Evolutionary conservation across 2,329 filamentous ascomycete species (phyloP).

Genomic region (Colletotrichum musae): DNA sequence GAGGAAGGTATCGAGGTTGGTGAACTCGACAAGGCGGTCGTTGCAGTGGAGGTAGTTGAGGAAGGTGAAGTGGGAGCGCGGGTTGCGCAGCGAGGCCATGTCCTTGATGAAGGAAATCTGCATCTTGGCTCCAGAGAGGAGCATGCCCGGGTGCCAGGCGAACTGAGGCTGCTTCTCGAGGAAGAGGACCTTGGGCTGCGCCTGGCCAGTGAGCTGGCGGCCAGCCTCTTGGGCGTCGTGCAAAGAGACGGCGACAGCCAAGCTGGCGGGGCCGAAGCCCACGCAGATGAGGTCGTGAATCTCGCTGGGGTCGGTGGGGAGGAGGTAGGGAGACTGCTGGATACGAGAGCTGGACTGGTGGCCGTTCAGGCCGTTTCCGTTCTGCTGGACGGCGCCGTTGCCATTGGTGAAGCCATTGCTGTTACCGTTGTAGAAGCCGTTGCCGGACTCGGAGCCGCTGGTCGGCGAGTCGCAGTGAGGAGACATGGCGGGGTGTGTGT

Average conservation of each 20-base stretch:
- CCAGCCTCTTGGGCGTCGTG: slow-evolving; percentile 80
- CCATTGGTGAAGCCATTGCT: slow-evolving; percentile 40
- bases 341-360: slow-evolving; percentile 19
- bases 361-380: slow-evolving; percentile 37
- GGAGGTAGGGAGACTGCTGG: slow-evolving; percentile 59
- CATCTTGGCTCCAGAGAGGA: slow-evolving; percentile 94
- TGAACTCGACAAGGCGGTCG: slow-evolving; percentile 87
- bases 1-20: slow-evolving; percentile 90
- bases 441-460: slow-evolving; percentile 43
- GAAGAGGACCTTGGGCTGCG: slow-evolving; percentile 82
- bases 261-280: slow-evolving; percentile 92
- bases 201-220: slow-evolving; percentile 55
- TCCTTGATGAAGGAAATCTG: slow-evolving; percentile 99
- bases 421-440: slow-evolving; percentile 43
- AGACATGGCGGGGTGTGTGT: slow-evolving; percentile 48
- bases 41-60: slow-evolving; percentile 92
- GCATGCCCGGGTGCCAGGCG: slow-evolving; percentile 96
- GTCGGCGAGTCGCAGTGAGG: slow-evolving; percentile 53
- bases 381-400: slow-evolving; percentile 30
- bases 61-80: slow-evolving; percentile 93
- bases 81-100: slow-evolving; percentile 89
- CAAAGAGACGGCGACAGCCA: slow-evolving; percentile 90
- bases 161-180: slow-evolving; percentile 88
- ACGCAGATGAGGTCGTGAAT: slow-evolving; percentile 90
- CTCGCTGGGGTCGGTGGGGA: slow-evolving; percentile 70